Conservation (phyloP, 2,329 filamentous ascomycete genomes). For the Fusarium devonianum region DNA sequence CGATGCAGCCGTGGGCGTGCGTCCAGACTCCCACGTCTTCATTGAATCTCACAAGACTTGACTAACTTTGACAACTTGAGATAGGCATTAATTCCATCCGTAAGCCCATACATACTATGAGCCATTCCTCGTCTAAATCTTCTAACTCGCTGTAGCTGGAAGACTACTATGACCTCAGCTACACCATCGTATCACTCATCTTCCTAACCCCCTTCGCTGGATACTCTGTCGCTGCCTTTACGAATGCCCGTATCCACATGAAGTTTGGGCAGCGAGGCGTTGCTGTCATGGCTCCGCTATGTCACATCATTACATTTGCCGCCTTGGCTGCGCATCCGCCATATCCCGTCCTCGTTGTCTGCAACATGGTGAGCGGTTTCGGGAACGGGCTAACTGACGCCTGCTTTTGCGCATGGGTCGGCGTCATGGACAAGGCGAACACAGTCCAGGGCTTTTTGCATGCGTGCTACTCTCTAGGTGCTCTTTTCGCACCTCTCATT, state of each 20-base stretch:
- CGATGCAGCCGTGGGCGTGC: slow-evolving; percentile 66
- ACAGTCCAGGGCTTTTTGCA: slow-evolving; percentile 72
- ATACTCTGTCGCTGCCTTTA: slow-evolving; percentile 66
- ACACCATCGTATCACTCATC: slow-evolving; percentile 67
- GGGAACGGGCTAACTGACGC: slow-evolving; percentile 70
- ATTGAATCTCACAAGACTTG: background rate
- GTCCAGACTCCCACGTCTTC: slow-evolving; percentile 20
- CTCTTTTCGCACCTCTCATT: slow-evolving; percentile 68
- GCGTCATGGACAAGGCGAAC: slow-evolving; percentile 73
- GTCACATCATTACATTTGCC: slow-evolving; percentile 68
- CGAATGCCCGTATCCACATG: slow-evolving; percentile 67
- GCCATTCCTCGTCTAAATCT: no score
- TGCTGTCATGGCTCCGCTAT: slow-evolving; percentile 66
- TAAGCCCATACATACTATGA: background rate
- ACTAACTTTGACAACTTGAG: background rate
- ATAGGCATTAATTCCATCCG: slow-evolving; percentile 39
- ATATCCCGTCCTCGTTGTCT: slow-evolving; percentile 68
- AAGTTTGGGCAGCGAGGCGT: slow-evolving; percentile 71
- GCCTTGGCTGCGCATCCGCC: slow-evolving; percentile 68
- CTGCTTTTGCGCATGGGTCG: slow-evolving; percentile 60
- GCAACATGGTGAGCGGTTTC: slow-evolving; percentile 69
- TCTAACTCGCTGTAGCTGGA: slow-evolving; percentile 56
- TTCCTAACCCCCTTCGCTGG: slow-evolving; percentile 71
- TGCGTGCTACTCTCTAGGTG: slow-evolving; percentile 70
- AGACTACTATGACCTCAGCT: slow-evolving; percentile 65